A percentile compares a stretch with the other conserved stretches of the same genome.
Evolutionary conservation across 2,329 filamentous ascomycete genomes (phyloP).

Genomic region (Trichoderma simmonsii): DNA sequence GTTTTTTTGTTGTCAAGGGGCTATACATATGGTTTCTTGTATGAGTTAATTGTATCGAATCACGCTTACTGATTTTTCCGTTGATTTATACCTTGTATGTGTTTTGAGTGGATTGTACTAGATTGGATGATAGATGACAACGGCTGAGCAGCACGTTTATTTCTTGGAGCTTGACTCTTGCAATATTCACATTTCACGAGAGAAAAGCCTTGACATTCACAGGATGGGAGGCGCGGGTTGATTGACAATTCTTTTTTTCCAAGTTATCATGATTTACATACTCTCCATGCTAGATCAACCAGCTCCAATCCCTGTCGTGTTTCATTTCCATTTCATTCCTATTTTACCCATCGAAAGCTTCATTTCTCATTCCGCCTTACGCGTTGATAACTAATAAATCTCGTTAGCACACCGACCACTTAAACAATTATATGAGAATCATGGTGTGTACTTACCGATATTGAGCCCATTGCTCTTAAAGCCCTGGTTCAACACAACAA

Average conservation of each 20-base stretch:
- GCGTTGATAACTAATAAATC: not conserved
- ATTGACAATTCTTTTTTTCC: not conserved
- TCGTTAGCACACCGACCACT: not conserved
- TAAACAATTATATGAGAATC: not conserved
- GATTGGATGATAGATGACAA: not conserved
- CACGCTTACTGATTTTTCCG: not conserved
- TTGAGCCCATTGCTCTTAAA: constrained; percentile 23
- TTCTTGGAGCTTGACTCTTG: not conserved
- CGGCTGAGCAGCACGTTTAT: not conserved
- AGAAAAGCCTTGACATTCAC: not conserved
- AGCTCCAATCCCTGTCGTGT: not conserved
- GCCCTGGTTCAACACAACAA: constrained; percentile 26
- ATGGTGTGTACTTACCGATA: constrained; percentile 17
- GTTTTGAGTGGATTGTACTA: not conserved
- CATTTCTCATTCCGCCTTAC: not conserved
- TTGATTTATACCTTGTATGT: not conserved
- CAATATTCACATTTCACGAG: not conserved
- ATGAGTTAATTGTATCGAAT: not conserved
- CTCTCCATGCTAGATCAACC: not conserved
- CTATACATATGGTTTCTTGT: not conserved
- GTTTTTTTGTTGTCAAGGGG: not conserved
- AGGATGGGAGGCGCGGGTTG: not conserved
- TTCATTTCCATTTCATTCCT: not conserved
- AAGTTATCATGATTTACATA: constrained; percentile 6
- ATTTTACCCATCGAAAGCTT: not conserved